phyloP scores from a whole-genome alignment of 176 grass and related monocot species.

The Oryza australiensis region DNA sequence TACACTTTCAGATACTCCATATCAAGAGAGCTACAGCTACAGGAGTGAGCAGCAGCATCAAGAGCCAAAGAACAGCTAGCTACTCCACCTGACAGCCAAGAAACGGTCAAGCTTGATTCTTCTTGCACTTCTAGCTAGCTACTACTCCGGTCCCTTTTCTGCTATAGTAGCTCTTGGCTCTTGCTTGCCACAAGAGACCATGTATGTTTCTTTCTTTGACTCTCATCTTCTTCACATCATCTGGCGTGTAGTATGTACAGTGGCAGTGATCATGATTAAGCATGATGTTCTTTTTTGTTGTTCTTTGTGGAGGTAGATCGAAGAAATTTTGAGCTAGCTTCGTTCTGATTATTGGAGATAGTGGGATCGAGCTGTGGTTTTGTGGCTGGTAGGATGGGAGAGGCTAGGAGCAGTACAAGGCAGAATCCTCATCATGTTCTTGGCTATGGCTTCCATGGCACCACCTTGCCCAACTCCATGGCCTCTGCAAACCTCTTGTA shows the following conservation, averaged over 20 bases:
- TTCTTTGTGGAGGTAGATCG: not conserved
- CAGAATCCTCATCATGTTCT: constrained; percentile 41
- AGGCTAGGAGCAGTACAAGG: constrained; percentile 43
- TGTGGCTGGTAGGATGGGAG: constrained; percentile 41
- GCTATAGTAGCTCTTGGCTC: not conserved
- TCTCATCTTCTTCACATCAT: not conserved
- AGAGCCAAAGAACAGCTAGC: no score
- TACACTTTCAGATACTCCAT: constrained; percentile 19
- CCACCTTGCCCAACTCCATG: constrained; percentile 34
- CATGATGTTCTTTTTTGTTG: not conserved
- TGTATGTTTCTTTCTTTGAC: constrained; percentile 21
- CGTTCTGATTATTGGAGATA: not conserved
- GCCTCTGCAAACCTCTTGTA: constrained; percentile 55
- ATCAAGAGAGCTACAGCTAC: constrained; percentile 12
- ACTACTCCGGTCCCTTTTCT: not conserved
- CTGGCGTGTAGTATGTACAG: not conserved
- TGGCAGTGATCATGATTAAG: not conserved
- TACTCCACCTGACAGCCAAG: not conserved
- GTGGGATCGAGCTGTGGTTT: not conserved
- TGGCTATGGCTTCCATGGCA: constrained; percentile 46
- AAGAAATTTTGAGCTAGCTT: not conserved
- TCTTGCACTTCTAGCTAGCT: not conserved
- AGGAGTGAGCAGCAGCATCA: no score
- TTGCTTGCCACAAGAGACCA: constrained; percentile 12
- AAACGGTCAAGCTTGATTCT: constrained; percentile 14